Conservation (phyloP, 495 filamentous ascomycete species). For the Viridothelium virens region DNA sequence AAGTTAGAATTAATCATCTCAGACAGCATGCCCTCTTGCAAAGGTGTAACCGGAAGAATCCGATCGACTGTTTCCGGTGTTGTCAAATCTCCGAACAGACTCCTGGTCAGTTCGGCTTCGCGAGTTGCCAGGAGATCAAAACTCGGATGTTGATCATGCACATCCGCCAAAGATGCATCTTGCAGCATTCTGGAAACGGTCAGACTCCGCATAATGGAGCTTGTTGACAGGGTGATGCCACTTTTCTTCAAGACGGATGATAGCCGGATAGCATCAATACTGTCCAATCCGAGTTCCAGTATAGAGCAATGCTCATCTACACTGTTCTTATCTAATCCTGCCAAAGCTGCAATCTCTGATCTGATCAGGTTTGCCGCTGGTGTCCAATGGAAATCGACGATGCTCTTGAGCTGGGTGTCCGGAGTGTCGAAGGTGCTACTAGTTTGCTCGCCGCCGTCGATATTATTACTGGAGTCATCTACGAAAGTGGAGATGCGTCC, state of each 20-base stretch:
- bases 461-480: not conserved
- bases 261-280: constrained; percentile 62
- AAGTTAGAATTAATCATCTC: constrained; percentile 62
- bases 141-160: not conserved
- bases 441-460: not conserved
- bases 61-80: constrained; percentile 39
- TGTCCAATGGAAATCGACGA: constrained; percentile 47
- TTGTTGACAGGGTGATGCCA: constrained; percentile 54
- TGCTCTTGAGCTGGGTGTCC: constrained; percentile 14
- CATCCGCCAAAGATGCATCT: not conserved
- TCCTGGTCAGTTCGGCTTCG: not conserved
- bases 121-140: not conserved
- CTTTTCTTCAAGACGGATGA: constrained; percentile 53
- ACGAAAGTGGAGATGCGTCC: constrained; percentile 13
- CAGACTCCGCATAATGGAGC: constrained; percentile 59
- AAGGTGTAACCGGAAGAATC: constrained; percentile 58
- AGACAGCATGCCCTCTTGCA: constrained; percentile 77
- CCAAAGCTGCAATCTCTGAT: constrained; percentile 52
- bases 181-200: constrained; percentile 51
- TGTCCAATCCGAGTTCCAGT: constrained; percentile 59
- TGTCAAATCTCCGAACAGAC: not conserved
- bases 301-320: constrained; percentile 51
- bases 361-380: constrained; percentile 43
- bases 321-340: constrained; percentile 41
- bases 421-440: not conserved